phyloP scores from a whole-genome alignment of 805 yeast species.

The Metschnikowia drakensbergensis region DNA sequence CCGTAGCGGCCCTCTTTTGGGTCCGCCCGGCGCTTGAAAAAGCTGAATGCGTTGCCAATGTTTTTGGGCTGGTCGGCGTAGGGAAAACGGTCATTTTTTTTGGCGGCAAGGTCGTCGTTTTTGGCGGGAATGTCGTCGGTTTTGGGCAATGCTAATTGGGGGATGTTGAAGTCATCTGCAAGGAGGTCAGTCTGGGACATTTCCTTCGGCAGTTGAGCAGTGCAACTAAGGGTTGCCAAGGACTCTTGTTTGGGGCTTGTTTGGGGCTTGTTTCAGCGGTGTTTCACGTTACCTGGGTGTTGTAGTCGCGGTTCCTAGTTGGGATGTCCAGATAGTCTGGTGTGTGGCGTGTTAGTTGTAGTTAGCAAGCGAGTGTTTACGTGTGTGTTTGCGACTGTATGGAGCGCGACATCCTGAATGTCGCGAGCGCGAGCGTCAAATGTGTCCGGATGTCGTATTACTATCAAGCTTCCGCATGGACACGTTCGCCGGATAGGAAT shows the following conservation, averaged over 20 bases:
- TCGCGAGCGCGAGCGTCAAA: neutral
- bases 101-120: neutral
- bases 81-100: constrained; percentile 1
- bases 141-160: constrained; percentile 10
- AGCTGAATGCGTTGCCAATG: constrained; percentile 31
- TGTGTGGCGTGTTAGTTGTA: neutral
- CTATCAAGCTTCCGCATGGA: no score
- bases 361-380: constrained; percentile 1
- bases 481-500: no score
- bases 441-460: no score
- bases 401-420: neutral
- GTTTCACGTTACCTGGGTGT: neutral
- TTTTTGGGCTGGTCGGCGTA: constrained; percentile 17
- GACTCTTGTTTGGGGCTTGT: neutral
- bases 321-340: neutral
- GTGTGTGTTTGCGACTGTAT: constrained; percentile 3
- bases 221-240: no score
- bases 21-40: constrained; percentile 27
- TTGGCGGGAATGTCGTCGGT: neutral
- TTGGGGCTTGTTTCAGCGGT: neutral
- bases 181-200: constrained; percentile 4
- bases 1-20: constrained; percentile 31
- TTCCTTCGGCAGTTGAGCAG: no score
- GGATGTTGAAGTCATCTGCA: constrained; percentile 7
- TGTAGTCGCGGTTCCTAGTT: neutral